phyloP scores from a whole-genome alignment of 2,329 filamentous ascomycete genomes.

The Fusarium illudens region DNA sequence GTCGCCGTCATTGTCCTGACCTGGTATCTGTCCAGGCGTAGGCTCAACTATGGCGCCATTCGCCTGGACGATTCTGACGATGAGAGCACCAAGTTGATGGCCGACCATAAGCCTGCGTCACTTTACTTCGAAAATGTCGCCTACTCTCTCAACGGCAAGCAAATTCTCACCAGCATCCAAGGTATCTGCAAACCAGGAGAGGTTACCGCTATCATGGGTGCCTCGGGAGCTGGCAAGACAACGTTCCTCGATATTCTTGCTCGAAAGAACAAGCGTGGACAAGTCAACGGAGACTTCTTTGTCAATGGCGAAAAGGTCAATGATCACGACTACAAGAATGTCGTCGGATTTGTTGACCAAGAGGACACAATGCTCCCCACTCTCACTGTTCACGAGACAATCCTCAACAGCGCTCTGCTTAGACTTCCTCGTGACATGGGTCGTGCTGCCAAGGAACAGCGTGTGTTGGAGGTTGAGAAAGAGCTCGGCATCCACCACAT shows the following conservation, averaged over 20 bases:
- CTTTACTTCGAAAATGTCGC: slow-evolving; percentile 88
- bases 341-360: slow-evolving; percentile 97
- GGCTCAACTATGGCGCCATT: slow-evolving; percentile 75
- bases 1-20: slow-evolving; percentile 84
- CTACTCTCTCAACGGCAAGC: slow-evolving; percentile 86
- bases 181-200: slow-evolving; percentile 95
- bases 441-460: slow-evolving; percentile 84
- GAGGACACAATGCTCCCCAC: slow-evolving; percentile 97
- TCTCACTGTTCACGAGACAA: slow-evolving; percentile 96
- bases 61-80: slow-evolving; percentile 90
- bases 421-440: slow-evolving; percentile 95
- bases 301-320: slow-evolving; percentile 92
- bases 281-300: slow-evolving; percentile 81
- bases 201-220: slow-evolving; percentile 96
- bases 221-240: slow-evolving; percentile 96
- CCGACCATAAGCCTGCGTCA: slow-evolving; percentile 89
- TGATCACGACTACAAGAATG: slow-evolving; percentile 86
- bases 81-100: slow-evolving; percentile 84
- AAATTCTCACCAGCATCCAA: slow-evolving; percentile 81
- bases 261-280: slow-evolving; percentile 93
- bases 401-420: slow-evolving; percentile 90
- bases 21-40: slow-evolving; percentile 88
- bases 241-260: slow-evolving; percentile 96
- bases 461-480: slow-evolving; percentile 91
- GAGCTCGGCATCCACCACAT: slow-evolving; percentile 96